These are phyloP conservation scores for Escallonia herrerae DNA, from an alignment of 129 eudicot genomes.

Conservation along the genomic window DNA sequence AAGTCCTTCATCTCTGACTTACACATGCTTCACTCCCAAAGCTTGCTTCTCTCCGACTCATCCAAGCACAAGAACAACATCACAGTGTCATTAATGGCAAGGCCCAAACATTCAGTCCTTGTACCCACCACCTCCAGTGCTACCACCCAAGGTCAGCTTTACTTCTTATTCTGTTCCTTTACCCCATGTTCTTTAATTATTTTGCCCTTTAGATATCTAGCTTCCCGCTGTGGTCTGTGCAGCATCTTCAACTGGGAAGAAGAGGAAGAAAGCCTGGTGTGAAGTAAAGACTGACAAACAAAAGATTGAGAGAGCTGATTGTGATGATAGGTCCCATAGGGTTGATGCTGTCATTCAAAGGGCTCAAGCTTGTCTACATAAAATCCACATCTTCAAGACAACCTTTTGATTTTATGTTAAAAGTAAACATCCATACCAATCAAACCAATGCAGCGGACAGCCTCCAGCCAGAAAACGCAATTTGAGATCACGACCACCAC, in stretches of 20 bases:
- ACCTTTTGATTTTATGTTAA: background rate
- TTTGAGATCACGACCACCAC: no score
- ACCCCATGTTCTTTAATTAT: no score
- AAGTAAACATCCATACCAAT: no score
- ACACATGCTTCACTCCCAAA: constrained; percentile 5
- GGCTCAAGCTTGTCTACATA: constrained; percentile 56
- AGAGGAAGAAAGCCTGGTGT: constrained; percentile 19
- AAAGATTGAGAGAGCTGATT: constrained; percentile 15
- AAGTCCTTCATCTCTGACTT: constrained; percentile 22
- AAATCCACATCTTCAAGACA: constrained; percentile 37
- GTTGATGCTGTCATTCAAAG: constrained; percentile 41
- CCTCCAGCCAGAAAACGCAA: no score
- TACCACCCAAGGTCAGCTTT: constrained; percentile 27
- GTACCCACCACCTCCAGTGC: constrained; percentile 14
- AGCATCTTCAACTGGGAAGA: constrained; percentile 43
- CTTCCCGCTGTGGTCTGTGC: background rate
- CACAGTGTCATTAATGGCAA: background rate
- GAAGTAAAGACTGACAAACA: background rate
- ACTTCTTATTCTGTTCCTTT: no score
- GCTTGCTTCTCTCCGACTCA: background rate
- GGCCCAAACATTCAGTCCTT: background rate
- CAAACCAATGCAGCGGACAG: no score
- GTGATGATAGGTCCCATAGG: constrained; percentile 8
- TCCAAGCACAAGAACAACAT: background rate
- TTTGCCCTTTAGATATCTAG: no score